A percentile compares a stretch with the other conserved stretches of the same genome.
Evolutionary conservation across 2,329 filamentous ascomycete genomes (phyloP).

Genomic region (Botrytis medusae): DNA sequence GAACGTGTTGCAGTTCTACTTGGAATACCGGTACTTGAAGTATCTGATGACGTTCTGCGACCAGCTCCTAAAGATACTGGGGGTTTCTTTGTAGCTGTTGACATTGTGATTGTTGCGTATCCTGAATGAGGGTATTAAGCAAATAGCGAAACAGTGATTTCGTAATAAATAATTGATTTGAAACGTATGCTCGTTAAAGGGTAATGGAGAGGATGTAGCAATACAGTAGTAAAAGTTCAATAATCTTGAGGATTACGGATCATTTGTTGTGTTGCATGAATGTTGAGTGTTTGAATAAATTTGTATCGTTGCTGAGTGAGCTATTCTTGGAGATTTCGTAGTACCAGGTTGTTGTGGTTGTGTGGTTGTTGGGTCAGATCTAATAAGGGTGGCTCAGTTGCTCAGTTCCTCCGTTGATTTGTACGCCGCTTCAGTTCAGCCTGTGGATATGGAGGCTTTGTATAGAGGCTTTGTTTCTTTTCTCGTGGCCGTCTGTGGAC

Average conservation of each 20-base stretch:
- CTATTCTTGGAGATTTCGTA: constrained; percentile 9
- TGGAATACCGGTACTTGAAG: constrained; percentile 23
- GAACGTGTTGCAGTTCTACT: constrained; percentile 32
- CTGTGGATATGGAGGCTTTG: neutral
- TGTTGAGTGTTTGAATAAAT: neutral
- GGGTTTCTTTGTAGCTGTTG: constrained; percentile 46
- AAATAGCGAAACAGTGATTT: neutral
- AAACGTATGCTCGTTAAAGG: neutral
- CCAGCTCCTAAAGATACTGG: constrained; percentile 29
- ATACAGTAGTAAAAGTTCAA: neutral
- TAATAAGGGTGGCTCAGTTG: neutral
- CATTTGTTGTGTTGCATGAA: constrained; percentile 10
- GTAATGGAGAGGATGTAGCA: neutral
- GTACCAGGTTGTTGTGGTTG: neutral
- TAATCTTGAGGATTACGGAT: neutral
- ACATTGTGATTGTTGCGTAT: constrained; percentile 39
- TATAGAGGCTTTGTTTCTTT: neutral
- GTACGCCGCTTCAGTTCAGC: neutral
- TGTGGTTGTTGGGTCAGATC: constrained; percentile 1
- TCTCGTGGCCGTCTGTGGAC: neutral
- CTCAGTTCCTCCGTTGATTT: neutral
- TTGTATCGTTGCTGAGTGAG: neutral
- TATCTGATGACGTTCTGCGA: constrained; percentile 37
- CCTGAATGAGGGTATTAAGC: constrained; percentile 1
- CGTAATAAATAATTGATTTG: constrained; percentile 9